Evolutionary conservation across 108 stramenopile genomes (phyloP).

Genomic region (Skeletonema grethae): DNA sequence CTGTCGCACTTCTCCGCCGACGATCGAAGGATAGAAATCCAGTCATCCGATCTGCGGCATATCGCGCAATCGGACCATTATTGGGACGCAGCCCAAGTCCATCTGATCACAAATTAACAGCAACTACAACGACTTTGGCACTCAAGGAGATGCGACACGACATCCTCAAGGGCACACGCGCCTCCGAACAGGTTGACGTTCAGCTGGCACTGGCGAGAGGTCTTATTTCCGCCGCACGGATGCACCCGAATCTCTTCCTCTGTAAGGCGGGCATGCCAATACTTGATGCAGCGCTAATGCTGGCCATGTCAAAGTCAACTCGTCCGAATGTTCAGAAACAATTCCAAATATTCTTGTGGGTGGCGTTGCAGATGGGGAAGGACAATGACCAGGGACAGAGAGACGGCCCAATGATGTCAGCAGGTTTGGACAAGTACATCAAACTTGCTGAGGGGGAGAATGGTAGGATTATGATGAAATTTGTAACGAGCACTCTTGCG

Average conservation of each 20-base stretch:
- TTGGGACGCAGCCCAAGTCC: slow-evolving; percentile 35
- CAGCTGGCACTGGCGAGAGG: slow-evolving; percentile 53
- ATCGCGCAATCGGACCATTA: slow-evolving; percentile 43
- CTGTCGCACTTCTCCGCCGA: slow-evolving; percentile 25
- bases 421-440: slow-evolving; percentile 54
- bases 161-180: slow-evolving; percentile 54
- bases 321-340: slow-evolving; percentile 46
- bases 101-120: slow-evolving; percentile 20
- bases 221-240: slow-evolving; percentile 37
- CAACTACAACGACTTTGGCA: slow-evolving; percentile 16
- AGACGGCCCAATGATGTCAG: slow-evolving; percentile 22
- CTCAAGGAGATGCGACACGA: slow-evolving; percentile 49
- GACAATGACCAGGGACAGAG: not conserved
- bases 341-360: slow-evolving; percentile 57
- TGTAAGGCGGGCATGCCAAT: slow-evolving; percentile 54
- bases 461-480: slow-evolving; percentile 60
- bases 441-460: slow-evolving; percentile 55
- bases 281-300: slow-evolving; percentile 58
- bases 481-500: slow-evolving; percentile 44
- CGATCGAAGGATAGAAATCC: slow-evolving; percentile 39
- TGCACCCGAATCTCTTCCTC: slow-evolving; percentile 44
- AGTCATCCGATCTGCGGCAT: slow-evolving; percentile 47
- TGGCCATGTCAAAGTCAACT: slow-evolving; percentile 46
- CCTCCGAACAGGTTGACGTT: slow-evolving; percentile 48
- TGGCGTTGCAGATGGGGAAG: slow-evolving; percentile 41